Conservation (phyloP, 352 stramenopile genomes). For the Phytopythium aichiense region DNA sequence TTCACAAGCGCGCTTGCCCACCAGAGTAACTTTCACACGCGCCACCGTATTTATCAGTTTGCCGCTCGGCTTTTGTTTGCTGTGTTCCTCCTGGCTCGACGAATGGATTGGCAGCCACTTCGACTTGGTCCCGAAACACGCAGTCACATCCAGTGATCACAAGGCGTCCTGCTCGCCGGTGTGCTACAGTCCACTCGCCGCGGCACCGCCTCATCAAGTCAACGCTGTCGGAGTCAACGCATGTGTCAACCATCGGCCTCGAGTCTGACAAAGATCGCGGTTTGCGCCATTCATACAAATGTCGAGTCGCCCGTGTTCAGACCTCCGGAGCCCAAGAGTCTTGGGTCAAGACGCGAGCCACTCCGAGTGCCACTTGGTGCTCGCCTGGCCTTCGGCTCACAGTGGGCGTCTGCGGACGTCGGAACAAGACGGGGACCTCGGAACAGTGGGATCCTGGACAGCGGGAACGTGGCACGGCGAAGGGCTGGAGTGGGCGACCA, state of each 20-base stretch:
- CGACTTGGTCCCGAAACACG: background rate
- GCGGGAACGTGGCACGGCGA: background rate
- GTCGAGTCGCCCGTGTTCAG: no score
- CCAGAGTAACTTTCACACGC: background rate
- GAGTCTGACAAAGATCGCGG: background rate
- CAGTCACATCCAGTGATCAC: background rate
- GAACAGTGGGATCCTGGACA: background rate
- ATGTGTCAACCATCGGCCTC: background rate
- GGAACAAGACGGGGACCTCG: conserved; percentile 6
- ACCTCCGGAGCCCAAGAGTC: no score
- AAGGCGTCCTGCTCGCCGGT: background rate
- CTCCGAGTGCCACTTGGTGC: background rate
- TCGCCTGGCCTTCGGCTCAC: background rate
- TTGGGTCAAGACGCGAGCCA: background rate
- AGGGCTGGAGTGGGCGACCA: background rate
- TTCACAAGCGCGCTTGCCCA: background rate
- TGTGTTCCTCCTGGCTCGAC: background rate
- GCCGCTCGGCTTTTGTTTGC: background rate
- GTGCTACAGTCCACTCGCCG: background rate
- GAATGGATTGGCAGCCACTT: background rate
- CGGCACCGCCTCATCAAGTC: background rate
- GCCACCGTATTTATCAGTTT: conserved; percentile 2
- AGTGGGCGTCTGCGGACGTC: conserved; percentile 1
- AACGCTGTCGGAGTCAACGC: background rate
- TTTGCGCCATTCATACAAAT: background rate